These are phyloP conservation scores for Dothideomycetes sp. DNA, from an alignment of 2,329 filamentous ascomycete species.

Conservation along the genomic window DNA sequence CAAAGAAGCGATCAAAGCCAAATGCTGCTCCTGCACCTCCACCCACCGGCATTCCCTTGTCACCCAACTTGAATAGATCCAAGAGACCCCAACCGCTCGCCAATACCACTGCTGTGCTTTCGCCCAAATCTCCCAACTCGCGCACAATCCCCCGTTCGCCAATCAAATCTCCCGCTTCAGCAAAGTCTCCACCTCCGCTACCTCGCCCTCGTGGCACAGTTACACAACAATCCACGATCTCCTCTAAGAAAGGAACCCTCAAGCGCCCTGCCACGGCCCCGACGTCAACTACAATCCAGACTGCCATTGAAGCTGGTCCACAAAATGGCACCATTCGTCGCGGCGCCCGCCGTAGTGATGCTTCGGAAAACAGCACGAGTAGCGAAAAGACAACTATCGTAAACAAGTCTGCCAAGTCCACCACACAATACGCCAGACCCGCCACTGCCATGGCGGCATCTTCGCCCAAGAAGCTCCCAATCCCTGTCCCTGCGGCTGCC, in stretches of 20 bases:
- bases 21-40: conserved; percentile 33
- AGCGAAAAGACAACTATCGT: conserved; percentile 56
- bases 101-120: conserved; percentile 53
- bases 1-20: conserved; percentile 54
- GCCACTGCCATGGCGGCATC: conserved; percentile 21
- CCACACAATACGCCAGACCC: conserved; percentile 31
- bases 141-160: conserved; percentile 54
- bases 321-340: conserved; percentile 23
- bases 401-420: conserved; percentile 33
- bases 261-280: conserved; percentile 13
- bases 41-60: conserved; percentile 21
- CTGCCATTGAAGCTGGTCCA: conserved; percentile 52
- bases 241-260: conserved; percentile 1
- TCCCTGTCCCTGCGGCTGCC: conserved; percentile 7
- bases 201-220: conserved; percentile 4
- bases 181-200: conserved; percentile 22
- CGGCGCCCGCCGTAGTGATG: conserved; percentile 4
- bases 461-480: conserved; percentile 12
- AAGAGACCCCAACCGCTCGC: conserved; percentile 29
- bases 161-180: conserved; percentile 36
- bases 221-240: background rate
- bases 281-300: conserved; percentile 37
- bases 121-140: conserved; percentile 74
- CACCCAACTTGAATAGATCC: conserved; percentile 18
- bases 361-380: conserved; percentile 41